Percentiles rank a stretch among this genome's conserved stretches.
These are phyloP conservation scores for Myxozyma sirexii DNA, from an alignment of 805 yeast genomes.

Conservation along the genomic window DNA sequence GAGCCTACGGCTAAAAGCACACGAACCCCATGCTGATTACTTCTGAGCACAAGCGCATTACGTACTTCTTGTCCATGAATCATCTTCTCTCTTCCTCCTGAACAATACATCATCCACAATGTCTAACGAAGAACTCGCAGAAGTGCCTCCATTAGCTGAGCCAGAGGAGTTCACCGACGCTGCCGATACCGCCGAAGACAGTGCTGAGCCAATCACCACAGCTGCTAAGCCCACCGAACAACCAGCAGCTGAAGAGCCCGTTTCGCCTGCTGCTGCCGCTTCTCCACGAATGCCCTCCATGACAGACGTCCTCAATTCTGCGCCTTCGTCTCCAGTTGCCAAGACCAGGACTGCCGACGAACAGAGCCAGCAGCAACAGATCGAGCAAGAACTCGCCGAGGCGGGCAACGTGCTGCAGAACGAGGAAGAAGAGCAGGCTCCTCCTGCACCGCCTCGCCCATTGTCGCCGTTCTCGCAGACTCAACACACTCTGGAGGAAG, in stretches of 20 bases:
- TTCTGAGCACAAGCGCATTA: too few relatives aligned
- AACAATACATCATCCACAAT: neutral
- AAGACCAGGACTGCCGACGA: conserved; percentile 1
- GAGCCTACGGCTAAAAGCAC: too few relatives aligned
- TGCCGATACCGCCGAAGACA: neutral
- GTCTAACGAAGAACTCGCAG: conserved; percentile 4
- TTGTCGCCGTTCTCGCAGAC: conserved; percentile 59
- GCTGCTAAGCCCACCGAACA: neutral
- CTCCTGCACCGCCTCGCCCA: conserved; percentile 62
- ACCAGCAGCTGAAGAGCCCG: neutral
- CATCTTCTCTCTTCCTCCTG: neutral
- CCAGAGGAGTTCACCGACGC: neutral
- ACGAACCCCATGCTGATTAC: too few relatives aligned
- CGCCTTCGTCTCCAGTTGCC: conserved; percentile 26
- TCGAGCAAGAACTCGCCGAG: conserved; percentile 9
- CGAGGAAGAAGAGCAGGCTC: conserved; percentile 41
- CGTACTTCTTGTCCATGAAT: neutral
- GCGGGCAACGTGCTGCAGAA: conserved; percentile 15
- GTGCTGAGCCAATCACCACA: too few relatives aligned
- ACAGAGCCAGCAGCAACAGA: neutral
- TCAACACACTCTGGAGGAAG: conserved; percentile 68
- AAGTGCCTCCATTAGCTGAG: neutral
- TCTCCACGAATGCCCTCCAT: conserved; percentile 24
- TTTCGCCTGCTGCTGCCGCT: neutral
- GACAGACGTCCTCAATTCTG: conserved; percentile 31